A percentile compares a stretch with the other conserved stretches of the same genome.
Conservation (phyloP, 192 early-diverging fungal genomes). For the Backusella morwellensis region DNA sequence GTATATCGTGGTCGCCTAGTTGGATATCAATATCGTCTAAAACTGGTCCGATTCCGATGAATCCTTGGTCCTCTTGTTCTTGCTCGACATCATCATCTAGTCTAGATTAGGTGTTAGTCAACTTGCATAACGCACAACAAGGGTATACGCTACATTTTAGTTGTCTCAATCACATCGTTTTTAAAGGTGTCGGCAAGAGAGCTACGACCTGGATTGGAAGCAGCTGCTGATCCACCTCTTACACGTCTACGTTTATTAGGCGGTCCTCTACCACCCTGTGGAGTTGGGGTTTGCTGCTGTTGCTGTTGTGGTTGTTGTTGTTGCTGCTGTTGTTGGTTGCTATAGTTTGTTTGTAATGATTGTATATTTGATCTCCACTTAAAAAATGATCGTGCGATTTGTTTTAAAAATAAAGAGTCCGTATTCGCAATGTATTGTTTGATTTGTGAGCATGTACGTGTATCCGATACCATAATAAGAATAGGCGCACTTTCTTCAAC, state of each 20-base stretch:
- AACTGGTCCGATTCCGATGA: not conserved
- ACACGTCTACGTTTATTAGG: slow-evolving; percentile 53
- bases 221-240: slow-evolving; percentile 45
- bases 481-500: slow-evolving; percentile 49
- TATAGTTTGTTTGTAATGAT: slow-evolving; percentile 23
- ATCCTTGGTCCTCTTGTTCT: slow-evolving; percentile 43
- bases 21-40: slow-evolving; percentile 1
- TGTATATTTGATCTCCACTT: slow-evolving; percentile 65
- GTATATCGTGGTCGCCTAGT: slow-evolving; percentile 31
- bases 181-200: slow-evolving; percentile 34
- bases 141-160: not conserved
- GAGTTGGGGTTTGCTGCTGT: not conserved
- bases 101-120: not conserved
- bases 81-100: slow-evolving; percentile 19
- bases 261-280: slow-evolving; percentile 17
- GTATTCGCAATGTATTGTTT: slow-evolving; percentile 45
- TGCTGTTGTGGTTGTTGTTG: not conserved
- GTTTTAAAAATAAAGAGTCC: slow-evolving; percentile 33
- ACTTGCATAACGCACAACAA: not conserved
- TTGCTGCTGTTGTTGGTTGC: not conserved
- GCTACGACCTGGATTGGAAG: slow-evolving; percentile 26
- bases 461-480: slow-evolving; percentile 71
- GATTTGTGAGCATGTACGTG: slow-evolving; percentile 63
- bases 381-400: slow-evolving; percentile 69
- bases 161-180: slow-evolving; percentile 3